Base-by-base conservation (phyloP, 148 eudicot species). In the Talinum fruticosum region DNA sequence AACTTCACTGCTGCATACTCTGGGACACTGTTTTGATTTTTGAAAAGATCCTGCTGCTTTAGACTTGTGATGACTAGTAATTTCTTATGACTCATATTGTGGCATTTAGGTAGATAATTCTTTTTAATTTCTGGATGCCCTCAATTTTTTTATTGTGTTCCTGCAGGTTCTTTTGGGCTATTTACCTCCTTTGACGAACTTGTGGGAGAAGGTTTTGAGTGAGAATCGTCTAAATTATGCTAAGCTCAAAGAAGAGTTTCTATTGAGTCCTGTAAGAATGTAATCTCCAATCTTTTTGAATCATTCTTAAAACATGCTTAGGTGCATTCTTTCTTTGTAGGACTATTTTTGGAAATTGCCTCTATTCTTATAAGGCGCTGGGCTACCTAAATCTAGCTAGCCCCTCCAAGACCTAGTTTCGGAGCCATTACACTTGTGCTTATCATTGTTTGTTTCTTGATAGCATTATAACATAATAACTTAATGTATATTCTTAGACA, bases 111-210 rank as follows among this genome's bases (percentile, higher is more conserved):
- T 26, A 26, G 1, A 44, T 71, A 24, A 71, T n/a, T n/a, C 23
- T 10, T 44, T 36, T 78, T 0, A 24, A 14, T n/a, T 41, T 41
- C 47, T 41, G 7, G 47, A 37, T 28, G 29, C 38, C 6, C 18
- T 32, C 41, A 71, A 38, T 26, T 71, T 24, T 66, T 78, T 28
- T 72, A 64, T 54, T 78, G 66, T 37, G 51, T 71, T 24, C 71
- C 77, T 59, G 83, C 94, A 90, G 91, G 86, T 90, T 72, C 88
- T 90, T 38, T 81, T 90, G 80, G 91, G 91, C 38, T 90, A 88
- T 82, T 79, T 90, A 80, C 94, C 91, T 57, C 79, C 84, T 64
- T 83, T 85, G 30, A 86, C 85, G 45, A 82, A 78, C 53, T 72
- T 76, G 44, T 90, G 94, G 94, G 84, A 79, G 30, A 87, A 86